Evolutionary conservation across 2,329 filamentous ascomycete genomes (phyloP), one percentile per base, ranked within the genome.

Genomic region (Davidsoniella australis): DNA sequence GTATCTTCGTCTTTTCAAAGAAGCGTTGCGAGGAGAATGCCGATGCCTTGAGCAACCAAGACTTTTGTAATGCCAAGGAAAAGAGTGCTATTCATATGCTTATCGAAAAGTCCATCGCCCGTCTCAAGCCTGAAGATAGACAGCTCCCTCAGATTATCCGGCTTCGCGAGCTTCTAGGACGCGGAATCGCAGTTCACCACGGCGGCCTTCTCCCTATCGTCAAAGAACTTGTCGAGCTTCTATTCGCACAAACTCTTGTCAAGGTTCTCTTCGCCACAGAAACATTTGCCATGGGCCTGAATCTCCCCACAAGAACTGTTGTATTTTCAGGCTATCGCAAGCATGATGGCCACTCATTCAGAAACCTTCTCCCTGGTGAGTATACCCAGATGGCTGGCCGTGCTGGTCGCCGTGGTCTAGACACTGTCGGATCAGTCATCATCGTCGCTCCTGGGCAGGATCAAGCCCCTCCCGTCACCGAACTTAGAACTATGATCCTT

Each of bases 371-470:
- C 0, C 88, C 91, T 0, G 91, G 91, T 14, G 91, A 98, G 62
- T 98, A 98, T 61, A 98, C 91, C 1, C 91, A 98, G 59, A 98
- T 98, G 91, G 89, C 91, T 20, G 91, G 91, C 33, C 77, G 91
- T 66, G 91, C 91, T 47, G 91, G 91, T 45, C 81, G 91, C 58
- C 79, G 91, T 71, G 91, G 91, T 57, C 74, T 96, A 12, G 91
- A 98, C 61, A 80, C 82, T 4, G 87, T 95, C 18, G 91, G 91
- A 2, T 91, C 84, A 5, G 89, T 96, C 57, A 94, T 98, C 56
- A 88, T 98, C 51, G 88, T 95, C 14, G 80, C 85, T 5, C 79
- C 84, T 1, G 86, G 76, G 1, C 66, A 82, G 14, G 86, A 93
- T 55, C 87, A 96, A 65, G 87, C 88, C 16, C 91, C 91, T 2